phyloP scores from a whole-genome alignment of 2,329 filamentous ascomycete genomes.

The Venturiaceae sp. region DNA sequence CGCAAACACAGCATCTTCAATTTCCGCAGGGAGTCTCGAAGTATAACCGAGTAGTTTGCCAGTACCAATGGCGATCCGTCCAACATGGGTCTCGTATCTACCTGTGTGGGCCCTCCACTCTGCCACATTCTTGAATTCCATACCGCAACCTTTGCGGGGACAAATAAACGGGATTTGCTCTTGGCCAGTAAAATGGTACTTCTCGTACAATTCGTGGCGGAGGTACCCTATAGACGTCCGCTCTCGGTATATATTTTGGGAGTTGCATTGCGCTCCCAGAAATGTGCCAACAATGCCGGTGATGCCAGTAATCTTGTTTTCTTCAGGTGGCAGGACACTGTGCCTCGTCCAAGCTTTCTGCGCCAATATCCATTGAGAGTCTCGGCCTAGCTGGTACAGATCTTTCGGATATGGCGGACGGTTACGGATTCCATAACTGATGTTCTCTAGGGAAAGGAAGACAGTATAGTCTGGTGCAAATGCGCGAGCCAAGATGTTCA shows the following conservation, averaged over 20 bases:
- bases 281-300: background rate
- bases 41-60: background rate
- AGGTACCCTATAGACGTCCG: background rate
- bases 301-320: too few relatives aligned
- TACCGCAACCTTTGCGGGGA: background rate
- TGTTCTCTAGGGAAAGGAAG: background rate
- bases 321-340: background rate
- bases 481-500: background rate
- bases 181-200: background rate
- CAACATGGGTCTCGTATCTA: background rate
- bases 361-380: background rate
- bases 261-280: background rate
- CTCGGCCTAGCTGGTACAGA: background rate
- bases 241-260: background rate
- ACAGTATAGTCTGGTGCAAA: background rate
- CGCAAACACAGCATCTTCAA: background rate
- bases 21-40: background rate
- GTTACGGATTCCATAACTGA: background rate
- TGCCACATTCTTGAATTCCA: background rate
- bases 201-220: background rate
- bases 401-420: background rate
- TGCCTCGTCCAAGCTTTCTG: background rate
- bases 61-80: background rate
- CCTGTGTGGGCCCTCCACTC: background rate
- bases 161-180: background rate